Evolutionary conservation across 1,284 basidiomycete species (phyloP).

Genomic region (Bondarzewia mesenterica): DNA sequence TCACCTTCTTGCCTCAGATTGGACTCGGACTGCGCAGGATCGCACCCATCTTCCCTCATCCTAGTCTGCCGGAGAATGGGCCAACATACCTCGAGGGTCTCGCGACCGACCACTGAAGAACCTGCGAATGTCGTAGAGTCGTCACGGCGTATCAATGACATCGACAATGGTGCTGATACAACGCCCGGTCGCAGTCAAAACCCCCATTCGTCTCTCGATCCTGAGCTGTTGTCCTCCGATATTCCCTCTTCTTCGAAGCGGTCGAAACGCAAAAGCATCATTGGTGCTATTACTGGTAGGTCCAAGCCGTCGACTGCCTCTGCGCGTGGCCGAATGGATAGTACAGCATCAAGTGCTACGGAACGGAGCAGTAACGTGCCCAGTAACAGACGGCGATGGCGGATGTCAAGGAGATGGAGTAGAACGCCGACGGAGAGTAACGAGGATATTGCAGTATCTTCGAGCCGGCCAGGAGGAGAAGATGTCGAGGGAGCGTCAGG

Average conservation of each 20-base stretch:
- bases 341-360: not conserved
- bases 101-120: not conserved
- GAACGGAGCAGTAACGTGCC: not conserved
- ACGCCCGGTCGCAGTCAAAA: not conserved
- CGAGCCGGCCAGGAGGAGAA: too few species aligned
- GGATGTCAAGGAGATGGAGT: not conserved
- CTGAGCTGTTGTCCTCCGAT: not conserved
- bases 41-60: not conserved
- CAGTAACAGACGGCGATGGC: not conserved
- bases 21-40: not conserved
- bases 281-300: not conserved
- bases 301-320: not conserved
- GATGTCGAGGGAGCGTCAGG: not conserved
- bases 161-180: not conserved
- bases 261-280: not conserved
- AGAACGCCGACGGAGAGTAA: not conserved
- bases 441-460: not conserved
- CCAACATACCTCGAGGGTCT: not conserved
- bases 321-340: not conserved
- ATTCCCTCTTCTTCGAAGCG: not conserved
- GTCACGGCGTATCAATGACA: not conserved
- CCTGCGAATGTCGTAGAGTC: not conserved
- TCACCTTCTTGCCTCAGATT: not conserved
- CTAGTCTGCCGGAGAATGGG: not conserved
- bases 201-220: not conserved